Evolutionary conservation across 495 filamentous ascomycete species (phyloP).

Genomic region (Podospora fimiseda): DNA sequence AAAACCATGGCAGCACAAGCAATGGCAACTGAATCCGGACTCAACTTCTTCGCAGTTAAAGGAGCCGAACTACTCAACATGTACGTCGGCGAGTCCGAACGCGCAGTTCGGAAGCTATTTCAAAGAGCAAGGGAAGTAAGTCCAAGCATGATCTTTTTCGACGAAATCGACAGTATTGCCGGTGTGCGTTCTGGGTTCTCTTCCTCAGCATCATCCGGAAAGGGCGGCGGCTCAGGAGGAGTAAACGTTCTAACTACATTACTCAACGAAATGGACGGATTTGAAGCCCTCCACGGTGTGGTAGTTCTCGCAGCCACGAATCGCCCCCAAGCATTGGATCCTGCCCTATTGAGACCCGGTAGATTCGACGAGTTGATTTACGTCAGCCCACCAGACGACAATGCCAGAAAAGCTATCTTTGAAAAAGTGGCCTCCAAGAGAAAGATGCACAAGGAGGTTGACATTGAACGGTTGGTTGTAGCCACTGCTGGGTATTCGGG

Average conservation of each 20-base stretch:
- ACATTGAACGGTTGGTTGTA: slow-evolving; percentile 58
- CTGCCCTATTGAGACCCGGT: slow-evolving; percentile 80
- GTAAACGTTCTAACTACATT: slow-evolving; percentile 87
- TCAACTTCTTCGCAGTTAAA: slow-evolving; percentile 94
- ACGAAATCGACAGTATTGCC: slow-evolving; percentile 95
- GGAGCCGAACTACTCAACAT: slow-evolving; percentile 94
- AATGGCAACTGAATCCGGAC: slow-evolving; percentile 80
- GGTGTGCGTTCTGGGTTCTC: slow-evolving; percentile 52
- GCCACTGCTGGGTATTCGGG: slow-evolving; percentile 77
- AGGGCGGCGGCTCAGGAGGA: slow-evolving; percentile 37
- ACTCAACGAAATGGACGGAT: slow-evolving; percentile 94
- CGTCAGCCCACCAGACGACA: slow-evolving; percentile 73
- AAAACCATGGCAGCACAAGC: slow-evolving; percentile 94
- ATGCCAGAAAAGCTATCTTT: slow-evolving; percentile 72
- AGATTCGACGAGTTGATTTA: slow-evolving; percentile 87
- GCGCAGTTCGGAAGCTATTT: slow-evolving; percentile 81
- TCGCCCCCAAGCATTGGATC: slow-evolving; percentile 78
- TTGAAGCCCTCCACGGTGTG: slow-evolving; percentile 76
- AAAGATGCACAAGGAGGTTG: slow-evolving; percentile 56
- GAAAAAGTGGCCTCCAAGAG: slow-evolving; percentile 51
- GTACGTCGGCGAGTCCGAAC: slow-evolving; percentile 97
- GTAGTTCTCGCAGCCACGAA: slow-evolving; percentile 94
- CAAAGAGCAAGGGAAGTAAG: slow-evolving; percentile 76
- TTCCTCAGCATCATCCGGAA: background rate
- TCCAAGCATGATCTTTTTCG: slow-evolving; percentile 95